Evolutionary conservation across 78 protist species (phyloP).

Genomic region (Chrysochromulina tobinii): DNA sequence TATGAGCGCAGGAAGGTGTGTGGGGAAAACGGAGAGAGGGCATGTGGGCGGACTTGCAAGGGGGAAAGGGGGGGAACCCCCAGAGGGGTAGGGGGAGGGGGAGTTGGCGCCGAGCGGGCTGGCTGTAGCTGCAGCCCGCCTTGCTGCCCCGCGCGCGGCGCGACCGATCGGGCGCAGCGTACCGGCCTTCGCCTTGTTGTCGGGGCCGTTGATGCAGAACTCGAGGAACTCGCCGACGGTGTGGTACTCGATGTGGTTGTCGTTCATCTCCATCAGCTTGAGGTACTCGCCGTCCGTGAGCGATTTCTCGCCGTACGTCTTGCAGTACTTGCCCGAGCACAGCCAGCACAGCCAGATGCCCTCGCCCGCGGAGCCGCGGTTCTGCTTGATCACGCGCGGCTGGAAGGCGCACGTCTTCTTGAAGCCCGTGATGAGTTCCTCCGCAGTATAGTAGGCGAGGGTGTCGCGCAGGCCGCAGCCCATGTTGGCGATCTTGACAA

Average conservation of each 20-base stretch:
- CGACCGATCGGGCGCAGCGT: no score
- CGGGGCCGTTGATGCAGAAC: neutral
- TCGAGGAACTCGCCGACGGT: conserved; percentile 20
- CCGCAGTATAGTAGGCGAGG: neutral
- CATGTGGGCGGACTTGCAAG: no score
- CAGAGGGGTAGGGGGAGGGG: neutral
- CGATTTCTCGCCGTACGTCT: neutral
- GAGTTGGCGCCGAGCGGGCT: no score
- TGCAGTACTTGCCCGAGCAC: neutral
- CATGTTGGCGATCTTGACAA: neutral
- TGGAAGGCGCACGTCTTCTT: neutral
- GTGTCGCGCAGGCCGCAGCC: neutral
- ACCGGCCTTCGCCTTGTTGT: no score
- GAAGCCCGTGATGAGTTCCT: neutral
- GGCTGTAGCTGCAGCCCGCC: no score
- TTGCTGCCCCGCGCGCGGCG: no score
- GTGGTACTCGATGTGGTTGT: conserved; percentile 22
- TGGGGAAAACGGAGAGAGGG: no score
- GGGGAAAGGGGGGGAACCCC: neutral
- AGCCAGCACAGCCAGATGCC: neutral
- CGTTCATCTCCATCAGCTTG: neutral
- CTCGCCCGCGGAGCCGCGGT: conserved; percentile 27
- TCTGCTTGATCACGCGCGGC: conserved; percentile 8
- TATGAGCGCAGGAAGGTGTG: no score
- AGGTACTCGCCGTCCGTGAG: neutral